Base-by-base conservation (phyloP, 805 yeast genomes). In the Kodamaea nitidulidarum region DNA sequence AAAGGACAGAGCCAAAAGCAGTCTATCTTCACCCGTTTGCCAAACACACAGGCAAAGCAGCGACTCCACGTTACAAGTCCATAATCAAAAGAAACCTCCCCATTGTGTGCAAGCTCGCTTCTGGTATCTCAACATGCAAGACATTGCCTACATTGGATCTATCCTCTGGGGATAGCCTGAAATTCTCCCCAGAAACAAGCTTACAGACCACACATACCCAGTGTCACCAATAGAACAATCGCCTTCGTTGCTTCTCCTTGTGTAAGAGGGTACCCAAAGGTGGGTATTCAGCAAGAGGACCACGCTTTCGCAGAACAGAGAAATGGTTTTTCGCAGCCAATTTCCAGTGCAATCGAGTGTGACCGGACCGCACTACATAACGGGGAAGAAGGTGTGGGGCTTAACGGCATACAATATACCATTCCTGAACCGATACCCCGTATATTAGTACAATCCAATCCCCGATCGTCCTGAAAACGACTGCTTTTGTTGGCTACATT, bases 81-180 rank as follows among this genome's bases (percentile, higher is more conserved):
- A 10, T 7, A 32, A 15, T 10, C 22, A 4, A 32, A 18, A 21
- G 16, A n/a, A 20, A 20, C 8, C 22, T 25, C 12, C 27, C 4
- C 27, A 25, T n/a, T 8, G 12, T 24, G 15, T 10, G 9, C 18
- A 4, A 14, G 11, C 20, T 17, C n/a, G n/a, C 8, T 17, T 18
- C 8, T 15, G 5, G 6, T 17, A 35, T 25, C 28, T 35, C 41
- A 21, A 32, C 41, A 38, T 38, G 41, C 22, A 38, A 20, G 17
- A 32, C 33, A 10, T 24, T 16, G 35, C 16, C 21, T 27, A 33
- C 41, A 38, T 38, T 38, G 41, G 36, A 32, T 32, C 41, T 15
- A 32, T 38, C 41, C 41, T 4, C 31, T 7, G 12, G 26, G 41
- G 41, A 38, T 38, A 38, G 41, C 41, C 41, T 38, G 41, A 28